Base-by-base conservation (phyloP, 164 flowering plant species). In the Chimonanthus praecox region DNA sequence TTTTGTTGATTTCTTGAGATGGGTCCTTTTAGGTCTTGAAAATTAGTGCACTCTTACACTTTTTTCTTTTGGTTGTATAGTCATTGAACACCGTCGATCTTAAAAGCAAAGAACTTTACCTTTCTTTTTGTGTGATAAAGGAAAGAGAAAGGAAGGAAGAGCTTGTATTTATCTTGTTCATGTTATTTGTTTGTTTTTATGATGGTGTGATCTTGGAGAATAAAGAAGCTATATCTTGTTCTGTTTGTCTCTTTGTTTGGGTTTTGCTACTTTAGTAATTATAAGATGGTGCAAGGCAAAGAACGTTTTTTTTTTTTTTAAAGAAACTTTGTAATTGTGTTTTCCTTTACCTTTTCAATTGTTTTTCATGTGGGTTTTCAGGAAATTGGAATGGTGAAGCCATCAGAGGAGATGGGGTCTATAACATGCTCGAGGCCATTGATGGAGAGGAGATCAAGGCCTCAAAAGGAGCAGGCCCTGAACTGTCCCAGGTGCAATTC, bases 401-500 rank as follows among this genome's bases (percentile, higher is more conserved):
- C 93, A 43, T 85, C 87, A 83, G 93, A 88, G 73, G 93, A 90
- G 74, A 88, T 88, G 78, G 86, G 86, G 16, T 79, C 89, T 58
- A 83, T 78, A 67, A 76, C 85, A 75, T 85, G 86, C 72, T 74
- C 86, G 73, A 83, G 83, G 75, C 84, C 89, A 66, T 74, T 77
- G 80, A 60, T 81, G 64, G 89, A 85, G 81, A 87, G 88, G 79
- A 89, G 84, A 72, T 69, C 83, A 69, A 88, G 92, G 82, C 94
- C 93, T 4, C 95, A 89, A 69, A 89, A 89, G 64, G 95, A 94
- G 16, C 88, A 89, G 80, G 89, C 87, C 66, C 33, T 91, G 75
- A 90, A 88, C 78, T 94, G 98, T 76, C 98, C 98, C 77, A 88
- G 98, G 83, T 94, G 98, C 88, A 88, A 92, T 73, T 94, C 98